Conservation (phyloP, 768 basidiomycete species). For the Pulveroboletus sp. region DNA sequence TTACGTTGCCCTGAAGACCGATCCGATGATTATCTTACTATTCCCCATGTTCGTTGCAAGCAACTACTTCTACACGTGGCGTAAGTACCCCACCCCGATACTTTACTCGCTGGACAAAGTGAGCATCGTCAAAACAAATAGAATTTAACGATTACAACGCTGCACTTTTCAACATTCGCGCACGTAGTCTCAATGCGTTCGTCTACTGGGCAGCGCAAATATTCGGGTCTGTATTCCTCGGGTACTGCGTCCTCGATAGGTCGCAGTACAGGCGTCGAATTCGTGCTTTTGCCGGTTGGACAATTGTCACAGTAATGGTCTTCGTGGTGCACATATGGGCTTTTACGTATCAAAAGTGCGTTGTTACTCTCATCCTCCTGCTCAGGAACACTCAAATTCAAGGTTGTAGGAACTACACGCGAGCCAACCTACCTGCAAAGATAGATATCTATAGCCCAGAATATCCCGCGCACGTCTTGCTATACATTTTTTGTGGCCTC, state of each 20-base stretch:
- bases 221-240: constrained; percentile 67
- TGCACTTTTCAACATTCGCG: constrained; percentile 76
- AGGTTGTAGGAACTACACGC: constrained; percentile 50
- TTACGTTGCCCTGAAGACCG: constrained; percentile 60
- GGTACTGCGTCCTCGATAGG: constrained; percentile 57
- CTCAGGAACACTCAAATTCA: neutral
- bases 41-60: constrained; percentile 86
- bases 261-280: constrained; percentile 51
- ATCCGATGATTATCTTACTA: constrained; percentile 67
- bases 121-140: constrained; percentile 27
- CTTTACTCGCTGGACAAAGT: neutral
- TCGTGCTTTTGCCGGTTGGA: constrained; percentile 71
- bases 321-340: constrained; percentile 73
- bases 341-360: constrained; percentile 69
- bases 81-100: constrained; percentile 36
- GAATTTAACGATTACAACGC: constrained; percentile 79
- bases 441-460: constrained; percentile 56
- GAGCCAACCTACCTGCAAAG: constrained; percentile 43
- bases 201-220: constrained; percentile 81
- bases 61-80: constrained; percentile 87
- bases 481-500: constrained; percentile 71
- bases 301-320: constrained; percentile 54
- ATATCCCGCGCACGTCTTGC: constrained; percentile 52
- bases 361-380: neutral
- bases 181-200: constrained; percentile 70